phyloP scores from a whole-genome alignment of 352 stramenopile genomes.

The Pythium myriotylum region DNA sequence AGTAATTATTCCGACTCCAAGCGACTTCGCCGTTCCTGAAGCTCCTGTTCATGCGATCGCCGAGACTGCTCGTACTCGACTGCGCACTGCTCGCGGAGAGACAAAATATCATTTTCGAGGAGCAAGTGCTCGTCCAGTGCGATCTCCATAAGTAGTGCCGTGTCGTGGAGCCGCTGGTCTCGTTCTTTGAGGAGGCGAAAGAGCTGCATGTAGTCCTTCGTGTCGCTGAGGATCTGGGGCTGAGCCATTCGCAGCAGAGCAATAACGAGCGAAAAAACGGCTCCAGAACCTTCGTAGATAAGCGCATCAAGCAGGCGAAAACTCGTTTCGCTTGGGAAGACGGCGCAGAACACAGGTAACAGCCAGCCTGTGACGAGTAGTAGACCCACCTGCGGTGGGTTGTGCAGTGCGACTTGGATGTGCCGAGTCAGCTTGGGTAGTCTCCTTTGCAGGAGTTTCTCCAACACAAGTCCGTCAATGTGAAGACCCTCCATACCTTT shows the following conservation, averaged over 20 bases:
- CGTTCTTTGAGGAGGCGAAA: slow-evolving; percentile 64
- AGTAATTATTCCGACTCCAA: neutral
- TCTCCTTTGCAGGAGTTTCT: slow-evolving; percentile 45
- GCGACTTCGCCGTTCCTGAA: neutral
- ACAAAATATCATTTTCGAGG: slow-evolving; percentile 29
- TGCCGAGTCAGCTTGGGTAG: slow-evolving; percentile 62
- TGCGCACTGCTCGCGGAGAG: slow-evolving; percentile 22
- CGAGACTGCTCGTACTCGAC: slow-evolving; percentile 1
- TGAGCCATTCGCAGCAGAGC: slow-evolving; percentile 61
- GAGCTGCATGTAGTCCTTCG: slow-evolving; percentile 69
- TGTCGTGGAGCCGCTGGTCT: slow-evolving; percentile 63
- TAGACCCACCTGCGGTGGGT: slow-evolving; percentile 54
- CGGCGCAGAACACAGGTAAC: slow-evolving; percentile 61
- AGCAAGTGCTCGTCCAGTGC: slow-evolving; percentile 51
- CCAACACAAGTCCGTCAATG: slow-evolving; percentile 55
- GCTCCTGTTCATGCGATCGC: slow-evolving; percentile 6
- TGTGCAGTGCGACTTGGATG: slow-evolving; percentile 48
- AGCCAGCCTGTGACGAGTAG: slow-evolving; percentile 73
- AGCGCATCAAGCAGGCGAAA: slow-evolving; percentile 68
- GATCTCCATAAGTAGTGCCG: slow-evolving; percentile 59
- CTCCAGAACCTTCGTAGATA: slow-evolving; percentile 51
- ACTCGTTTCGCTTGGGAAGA: slow-evolving; percentile 65
- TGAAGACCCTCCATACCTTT: slow-evolving; percentile 69
- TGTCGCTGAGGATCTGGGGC: slow-evolving; percentile 50
- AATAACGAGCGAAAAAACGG: slow-evolving; percentile 59